Percentiles rank a stretch among this genome's conserved stretches.
Conservation (phyloP, 2,329 filamentous ascomycete species). For the Cladophialophora exuberans region DNA sequence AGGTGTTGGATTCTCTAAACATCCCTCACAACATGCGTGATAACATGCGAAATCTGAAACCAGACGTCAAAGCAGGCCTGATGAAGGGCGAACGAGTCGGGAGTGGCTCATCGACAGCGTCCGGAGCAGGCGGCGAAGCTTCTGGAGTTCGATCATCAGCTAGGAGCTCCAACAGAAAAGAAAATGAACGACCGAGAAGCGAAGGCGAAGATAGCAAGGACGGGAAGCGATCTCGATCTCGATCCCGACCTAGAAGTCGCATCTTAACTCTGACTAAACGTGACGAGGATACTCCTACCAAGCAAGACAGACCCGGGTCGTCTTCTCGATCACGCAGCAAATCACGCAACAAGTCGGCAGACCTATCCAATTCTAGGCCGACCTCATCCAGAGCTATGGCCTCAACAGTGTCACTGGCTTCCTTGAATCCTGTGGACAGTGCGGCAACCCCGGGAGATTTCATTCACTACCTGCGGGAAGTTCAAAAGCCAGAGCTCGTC, state of each 20-base stretch:
- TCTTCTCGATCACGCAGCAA: constrained; percentile 33
- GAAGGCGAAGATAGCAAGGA: constrained; percentile 45
- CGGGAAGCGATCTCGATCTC: constrained; percentile 49
- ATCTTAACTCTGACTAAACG: constrained; percentile 76
- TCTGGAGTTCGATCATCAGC: constrained; percentile 38
- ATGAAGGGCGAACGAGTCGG: constrained; percentile 85
- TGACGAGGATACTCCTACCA: constrained; percentile 70
- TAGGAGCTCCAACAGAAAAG: constrained; percentile 41
- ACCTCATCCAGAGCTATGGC: constrained; percentile 62
- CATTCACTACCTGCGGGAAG: constrained; percentile 80
- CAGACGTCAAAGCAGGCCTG: constrained; percentile 93
- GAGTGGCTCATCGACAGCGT: constrained; percentile 55
- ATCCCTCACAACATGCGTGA: constrained; percentile 92
- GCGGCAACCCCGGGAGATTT: constrained; percentile 80
- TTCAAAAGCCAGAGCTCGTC: constrained; percentile 77
- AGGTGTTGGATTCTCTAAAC: constrained; percentile 77
- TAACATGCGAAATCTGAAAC: constrained; percentile 88
- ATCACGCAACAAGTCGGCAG: constrained; percentile 70
- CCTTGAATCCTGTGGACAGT: constrained; percentile 64
- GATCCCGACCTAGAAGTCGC: constrained; percentile 64
- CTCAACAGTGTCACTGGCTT: constrained; percentile 58
- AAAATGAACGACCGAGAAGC: constrained; percentile 46
- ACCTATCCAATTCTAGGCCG: constrained; percentile 61
- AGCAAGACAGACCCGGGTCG: constrained; percentile 70
- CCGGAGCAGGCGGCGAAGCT: constrained; percentile 47